Evolutionary conservation across 1,284 basidiomycete species (phyloP).

Genomic region (Ganoderma boninense): DNA sequence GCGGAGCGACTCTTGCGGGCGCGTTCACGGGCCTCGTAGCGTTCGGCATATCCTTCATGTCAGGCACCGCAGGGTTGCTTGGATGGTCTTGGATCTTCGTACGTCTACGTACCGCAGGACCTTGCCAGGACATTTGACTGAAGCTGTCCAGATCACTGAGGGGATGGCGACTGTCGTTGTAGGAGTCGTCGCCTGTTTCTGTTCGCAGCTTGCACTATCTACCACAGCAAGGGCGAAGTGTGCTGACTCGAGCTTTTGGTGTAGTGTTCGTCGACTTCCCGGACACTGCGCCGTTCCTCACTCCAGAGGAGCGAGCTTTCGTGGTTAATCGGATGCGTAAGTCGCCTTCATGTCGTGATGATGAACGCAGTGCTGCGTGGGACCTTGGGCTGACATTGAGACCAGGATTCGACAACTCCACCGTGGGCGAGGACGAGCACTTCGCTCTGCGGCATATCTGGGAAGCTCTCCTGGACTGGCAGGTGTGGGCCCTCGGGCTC

Average conservation of each 20-base stretch:
- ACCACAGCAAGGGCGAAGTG: neutral
- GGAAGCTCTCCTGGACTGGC: conserved; percentile 70
- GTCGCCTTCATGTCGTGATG: conserved; percentile 17
- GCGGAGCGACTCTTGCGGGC: conserved; percentile 42
- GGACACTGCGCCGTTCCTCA: conserved; percentile 60
- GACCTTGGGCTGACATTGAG: neutral
- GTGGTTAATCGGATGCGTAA: conserved; percentile 67
- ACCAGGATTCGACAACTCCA: conserved; percentile 1
- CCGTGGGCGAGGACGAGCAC: conserved; percentile 59
- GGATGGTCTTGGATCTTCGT: conserved; percentile 59
- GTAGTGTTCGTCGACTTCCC: conserved; percentile 67
- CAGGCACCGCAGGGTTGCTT: conserved; percentile 44
- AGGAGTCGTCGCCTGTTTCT: conserved; percentile 54
- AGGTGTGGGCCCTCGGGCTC: conserved; percentile 67
- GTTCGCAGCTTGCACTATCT: conserved; percentile 40
- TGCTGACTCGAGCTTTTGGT: neutral
- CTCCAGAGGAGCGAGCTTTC: conserved; percentile 63
- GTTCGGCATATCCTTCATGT: conserved; percentile 52
- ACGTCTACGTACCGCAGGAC: conserved; percentile 19
- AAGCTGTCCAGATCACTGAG: conserved; percentile 55
- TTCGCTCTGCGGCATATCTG: conserved; percentile 62
- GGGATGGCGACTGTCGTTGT: conserved; percentile 62
- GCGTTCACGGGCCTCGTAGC: conserved; percentile 49
- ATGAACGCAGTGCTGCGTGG: no score
- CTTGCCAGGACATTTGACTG: neutral